Base-by-base conservation (phyloP, 169 alveolate species). In the Plasmodium gallinaceum region DNA sequence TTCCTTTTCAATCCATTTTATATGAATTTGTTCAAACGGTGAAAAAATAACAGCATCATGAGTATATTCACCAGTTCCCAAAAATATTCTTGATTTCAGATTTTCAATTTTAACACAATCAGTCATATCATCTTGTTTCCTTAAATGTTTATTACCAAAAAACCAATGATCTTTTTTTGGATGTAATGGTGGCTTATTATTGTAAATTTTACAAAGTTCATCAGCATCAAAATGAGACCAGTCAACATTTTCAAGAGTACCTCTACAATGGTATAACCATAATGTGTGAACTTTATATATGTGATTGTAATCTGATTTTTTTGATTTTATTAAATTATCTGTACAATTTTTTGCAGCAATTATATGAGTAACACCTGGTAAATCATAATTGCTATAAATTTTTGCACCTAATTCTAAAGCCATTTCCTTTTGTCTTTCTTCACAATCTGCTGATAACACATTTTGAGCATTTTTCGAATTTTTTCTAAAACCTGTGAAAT, bases 121-220 rank as follows among this genome's bases (percentile, higher is more conserved):
- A 52, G 61, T 91, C 74, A 61, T 88, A 61, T 90, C 90, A 62
- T 88, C 93, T 88, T 75, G 86, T 94, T 92, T 64, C 39, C 74
- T 80, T 57, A 85, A 68, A 74, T 69, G 73, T 37, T 70, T 74
- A 51, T 75, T 71, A 18, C 94, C 90, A 72, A 94, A 70, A 71
- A 93, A 95, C 98, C 98, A 96, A 92, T 96, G 98, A 72, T 96
- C 98, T 74, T 95, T 95, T 92, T 93, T 94, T 7, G 98, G 98
- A 37, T 94, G 94, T 78, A 90, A 68, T 0, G 98, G 98, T 20
- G 98, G 96, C 74, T 95, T 95, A 78, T 96, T 96, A 74, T 92
- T 91, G 72, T 95, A 96, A 48, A 93, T 93, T 32, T 95, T 96
- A 71, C 98, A 96, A 6, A 96, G 90, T 18, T 93, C 94, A 91